A percentile compares a stretch with the other conserved stretches of the same genome.
Conservation (phyloP, 192 early-diverging fungal genomes). For the Dimargaris verticillata region DNA sequence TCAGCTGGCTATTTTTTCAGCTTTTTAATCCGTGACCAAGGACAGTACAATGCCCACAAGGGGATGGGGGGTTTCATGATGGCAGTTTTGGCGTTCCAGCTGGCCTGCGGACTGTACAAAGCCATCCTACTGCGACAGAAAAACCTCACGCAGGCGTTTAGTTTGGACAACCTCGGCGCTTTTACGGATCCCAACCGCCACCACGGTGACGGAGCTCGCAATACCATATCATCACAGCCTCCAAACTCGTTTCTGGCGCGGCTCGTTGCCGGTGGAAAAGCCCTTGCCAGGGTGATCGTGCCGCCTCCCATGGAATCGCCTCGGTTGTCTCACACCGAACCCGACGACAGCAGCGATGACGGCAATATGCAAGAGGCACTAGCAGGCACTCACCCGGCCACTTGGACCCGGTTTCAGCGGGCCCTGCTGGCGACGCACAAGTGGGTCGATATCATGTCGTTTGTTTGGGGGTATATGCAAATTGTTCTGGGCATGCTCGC, state of each 20-base stretch:
- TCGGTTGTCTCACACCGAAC: background rate
- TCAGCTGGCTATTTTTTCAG: constrained; percentile 5
- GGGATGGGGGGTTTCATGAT: constrained; percentile 10
- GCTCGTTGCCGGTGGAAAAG: background rate
- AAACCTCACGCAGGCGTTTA: background rate
- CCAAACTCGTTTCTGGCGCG: too few species aligned
- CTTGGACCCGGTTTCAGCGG: background rate
- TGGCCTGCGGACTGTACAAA: background rate
- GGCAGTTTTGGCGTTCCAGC: background rate
- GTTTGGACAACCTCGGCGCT: background rate
- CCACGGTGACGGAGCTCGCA: background rate
- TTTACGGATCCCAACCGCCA: background rate
- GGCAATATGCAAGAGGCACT: background rate
- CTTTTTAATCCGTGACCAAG: background rate
- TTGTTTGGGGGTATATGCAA: constrained; percentile 2
- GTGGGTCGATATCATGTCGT: constrained; percentile 1
- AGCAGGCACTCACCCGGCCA: background rate
- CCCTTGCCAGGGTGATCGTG: background rate
- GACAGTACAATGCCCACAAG: constrained; percentile 4
- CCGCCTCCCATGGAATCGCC: background rate
- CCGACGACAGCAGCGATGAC: background rate
- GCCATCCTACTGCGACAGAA: background rate
- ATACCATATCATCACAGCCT: background rate
- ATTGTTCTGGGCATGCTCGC: constrained; percentile 3
- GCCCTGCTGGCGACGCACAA: background rate